Conservation (phyloP, 2,329 filamentous ascomycete species). For the Colletotrichum sansevieriae region DNA sequence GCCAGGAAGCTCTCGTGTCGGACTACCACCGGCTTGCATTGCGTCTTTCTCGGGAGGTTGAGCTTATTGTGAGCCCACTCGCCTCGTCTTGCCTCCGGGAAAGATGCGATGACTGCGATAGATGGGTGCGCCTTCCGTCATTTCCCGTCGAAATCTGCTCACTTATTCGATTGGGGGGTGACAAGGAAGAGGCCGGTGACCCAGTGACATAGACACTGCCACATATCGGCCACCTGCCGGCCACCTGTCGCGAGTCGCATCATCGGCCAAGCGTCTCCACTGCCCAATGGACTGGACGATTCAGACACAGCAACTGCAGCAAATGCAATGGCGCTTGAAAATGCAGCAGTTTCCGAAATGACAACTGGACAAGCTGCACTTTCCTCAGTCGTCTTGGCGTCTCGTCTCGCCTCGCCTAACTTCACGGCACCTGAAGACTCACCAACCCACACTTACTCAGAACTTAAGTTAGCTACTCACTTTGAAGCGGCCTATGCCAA, state of each 20-base stretch:
- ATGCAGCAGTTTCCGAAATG: background rate
- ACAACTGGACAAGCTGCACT: slow-evolving; percentile 20
- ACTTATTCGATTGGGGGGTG: background rate
- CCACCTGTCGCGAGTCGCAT: slow-evolving; percentile 7
- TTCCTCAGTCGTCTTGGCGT: slow-evolving; percentile 25
- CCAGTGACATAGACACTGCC: background rate
- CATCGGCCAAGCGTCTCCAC: slow-evolving; percentile 11
- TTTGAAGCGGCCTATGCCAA: slow-evolving; percentile 4
- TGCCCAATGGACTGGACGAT: slow-evolving; percentile 3
- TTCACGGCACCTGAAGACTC: too few relatives aligned
- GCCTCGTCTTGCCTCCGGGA: background rate
- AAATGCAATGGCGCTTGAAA: background rate
- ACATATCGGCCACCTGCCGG: too few relatives aligned
- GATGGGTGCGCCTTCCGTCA: background rate
- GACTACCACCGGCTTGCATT: background rate
- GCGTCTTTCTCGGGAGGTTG: slow-evolving; percentile 16
- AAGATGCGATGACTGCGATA: background rate
- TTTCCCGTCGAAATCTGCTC: slow-evolving; percentile 6
- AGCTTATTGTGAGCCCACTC: slow-evolving; percentile 9
- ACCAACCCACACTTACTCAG: background rate
- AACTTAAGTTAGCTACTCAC: background rate
- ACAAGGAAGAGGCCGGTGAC: background rate
- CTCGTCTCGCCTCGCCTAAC: slow-evolving; percentile 15
- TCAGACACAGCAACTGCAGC: slow-evolving; percentile 15
- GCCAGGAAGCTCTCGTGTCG: slow-evolving; percentile 19